These are phyloP conservation scores for Leavenworthia alabamica DNA, from an alignment of 345 rosid genomes.

Conservation along the genomic window DNA sequence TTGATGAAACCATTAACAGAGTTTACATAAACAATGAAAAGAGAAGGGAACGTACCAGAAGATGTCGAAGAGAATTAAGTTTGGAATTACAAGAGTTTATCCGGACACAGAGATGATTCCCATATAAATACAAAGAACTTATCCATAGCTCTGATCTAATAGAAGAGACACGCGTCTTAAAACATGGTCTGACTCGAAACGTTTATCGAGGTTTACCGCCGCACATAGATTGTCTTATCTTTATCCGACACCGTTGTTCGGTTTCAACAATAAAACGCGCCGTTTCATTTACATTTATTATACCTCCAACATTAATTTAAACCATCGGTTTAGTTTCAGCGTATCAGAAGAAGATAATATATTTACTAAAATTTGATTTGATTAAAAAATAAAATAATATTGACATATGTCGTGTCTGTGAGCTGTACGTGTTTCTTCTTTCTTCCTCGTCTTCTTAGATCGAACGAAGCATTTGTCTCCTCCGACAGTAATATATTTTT, in stretches of 20 bases:
- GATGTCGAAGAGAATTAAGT: neutral
- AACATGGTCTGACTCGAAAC: conserved; percentile 23
- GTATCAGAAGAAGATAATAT: neutral
- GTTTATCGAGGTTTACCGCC: conserved; percentile 20
- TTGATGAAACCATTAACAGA: conserved; percentile 1
- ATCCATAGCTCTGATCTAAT: neutral
- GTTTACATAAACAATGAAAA: neutral
- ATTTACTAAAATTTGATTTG: neutral
- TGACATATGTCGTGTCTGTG: conserved; percentile 28
- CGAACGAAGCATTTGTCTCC: conserved; percentile 20
- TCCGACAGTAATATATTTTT: conserved; percentile 17
- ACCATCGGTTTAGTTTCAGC: neutral
- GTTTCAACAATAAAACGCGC: neutral
- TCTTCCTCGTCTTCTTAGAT: conserved; percentile 6
- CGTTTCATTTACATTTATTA: conserved; percentile 1
- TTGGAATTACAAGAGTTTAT: neutral
- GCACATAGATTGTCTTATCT: neutral
- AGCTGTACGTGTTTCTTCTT: conserved; percentile 27
- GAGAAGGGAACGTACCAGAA: conserved; percentile 10
- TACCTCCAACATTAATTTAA: neutral
- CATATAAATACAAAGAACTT: neutral
- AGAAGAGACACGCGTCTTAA: conserved; percentile 19
- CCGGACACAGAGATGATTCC: neutral
- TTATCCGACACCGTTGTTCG: neutral
- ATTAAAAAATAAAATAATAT: neutral